Percentiles rank a stretch among this genome's conserved stretches.
Conservation (phyloP, 352 stramenopile genomes). For the Phytophthora constricta region DNA sequence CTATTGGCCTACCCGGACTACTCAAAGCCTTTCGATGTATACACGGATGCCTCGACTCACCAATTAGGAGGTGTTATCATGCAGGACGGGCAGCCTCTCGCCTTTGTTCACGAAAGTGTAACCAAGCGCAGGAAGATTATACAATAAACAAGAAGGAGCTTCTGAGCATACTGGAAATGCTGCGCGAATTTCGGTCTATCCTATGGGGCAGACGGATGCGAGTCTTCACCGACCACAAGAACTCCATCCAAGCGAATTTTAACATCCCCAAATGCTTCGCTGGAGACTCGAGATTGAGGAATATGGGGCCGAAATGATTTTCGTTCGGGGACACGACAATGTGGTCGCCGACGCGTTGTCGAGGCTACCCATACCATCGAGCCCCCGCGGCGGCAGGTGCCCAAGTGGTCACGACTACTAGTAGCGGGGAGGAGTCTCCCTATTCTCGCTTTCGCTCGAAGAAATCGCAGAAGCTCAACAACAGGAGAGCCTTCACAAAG, state of each 20-base stretch:
- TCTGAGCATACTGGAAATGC: constrained; percentile 7
- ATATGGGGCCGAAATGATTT: constrained; percentile 2
- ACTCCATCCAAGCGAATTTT: constrained; percentile 1
- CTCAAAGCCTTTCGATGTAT: background rate
- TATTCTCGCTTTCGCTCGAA: too few relatives aligned
- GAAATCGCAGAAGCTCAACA: too few relatives aligned
- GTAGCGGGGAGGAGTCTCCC: too few relatives aligned
- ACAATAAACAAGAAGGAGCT: constrained; percentile 15
- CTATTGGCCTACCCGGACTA: constrained; percentile 3
- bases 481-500: too few relatives aligned
- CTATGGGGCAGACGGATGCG: background rate
- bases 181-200: constrained; percentile 10
- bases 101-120: background rate
- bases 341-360: constrained; percentile 6
- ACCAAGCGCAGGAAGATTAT: background rate
- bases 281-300: constrained; percentile 18
- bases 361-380: too few relatives aligned
- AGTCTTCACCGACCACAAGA: constrained; percentile 16
- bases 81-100: background rate
- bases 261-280: background rate
- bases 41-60: constrained; percentile 6
- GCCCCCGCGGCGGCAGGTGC: too few relatives aligned
- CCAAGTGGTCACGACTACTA: too few relatives aligned
- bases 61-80: constrained; percentile 6
- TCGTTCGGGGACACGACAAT: background rate